Evolutionary conservation across 345 rosid genomes (phyloP), one percentile per base, ranked within the genome.

Genomic region (Cardamine resedifolia): DNA sequence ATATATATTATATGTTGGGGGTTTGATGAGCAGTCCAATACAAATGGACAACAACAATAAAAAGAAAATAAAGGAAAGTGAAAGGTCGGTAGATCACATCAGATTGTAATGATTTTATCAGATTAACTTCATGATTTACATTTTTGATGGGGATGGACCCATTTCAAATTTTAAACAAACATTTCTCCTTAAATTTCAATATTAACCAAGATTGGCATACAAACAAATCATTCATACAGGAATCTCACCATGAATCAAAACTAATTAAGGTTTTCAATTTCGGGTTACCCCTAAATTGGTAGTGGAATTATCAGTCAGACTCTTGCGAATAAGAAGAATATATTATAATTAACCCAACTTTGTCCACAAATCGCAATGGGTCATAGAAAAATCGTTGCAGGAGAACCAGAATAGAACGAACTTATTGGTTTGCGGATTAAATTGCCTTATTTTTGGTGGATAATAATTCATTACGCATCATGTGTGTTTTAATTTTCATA

Each of bases 1-100:
- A 70, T 28, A 33, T 39, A 52, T 68, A 71, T 58, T 44, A 23
- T 76, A 36, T 70, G 27, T 50, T 65, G 49, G 65, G 65, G 55
- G 58, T 64, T 72, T 34, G 81, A 75, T 77, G 77, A 55, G 64
- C 66, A 79, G 59, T 74, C 83, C 76, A 80, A 71, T 47, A 49
- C 19, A 79, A 36, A 52, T 64, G 23, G 23, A 6, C 33, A 45
- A 70, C 61, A 27, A 70, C 23, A 76, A 34, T 43, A 52, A 19
- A 3, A 16, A 57, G n/a, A 26, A 38, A 15, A 67, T 30, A 41
- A 23, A 45, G 23, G 15, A 61, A 62, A 63, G 60, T 75, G 70
- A 70, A 65, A 52, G 80, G 89, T 84, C 87, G 90, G 88, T 81
- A 73, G 86, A 88, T 88, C 81, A 84, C 90, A 80, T 85, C 77